Base-by-base conservation (phyloP, 2,329 filamentous ascomycete genomes). In the Diplodia scrobiculata region DNA sequence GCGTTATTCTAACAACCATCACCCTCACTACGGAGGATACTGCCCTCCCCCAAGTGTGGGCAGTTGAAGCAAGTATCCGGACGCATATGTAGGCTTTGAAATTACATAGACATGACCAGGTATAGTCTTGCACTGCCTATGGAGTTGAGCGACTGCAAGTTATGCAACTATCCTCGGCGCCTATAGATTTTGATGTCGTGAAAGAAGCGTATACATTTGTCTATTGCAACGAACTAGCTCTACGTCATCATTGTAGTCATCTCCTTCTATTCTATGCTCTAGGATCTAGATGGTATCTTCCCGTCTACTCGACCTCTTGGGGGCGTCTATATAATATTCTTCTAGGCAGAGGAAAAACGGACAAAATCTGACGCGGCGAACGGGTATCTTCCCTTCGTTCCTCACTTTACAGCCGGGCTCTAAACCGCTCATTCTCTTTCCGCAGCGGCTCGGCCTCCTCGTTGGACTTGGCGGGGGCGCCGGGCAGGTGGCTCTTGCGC, bases 401-500 rank as follows among this genome's bases (percentile, higher is more conserved):
- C 27, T 34, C 36, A 25, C 3, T 51, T 68, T 75, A 82, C 69
- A 82, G 68, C 68, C 78, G 77, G 25, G 79, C 76, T 41, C 76
- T 75, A 58, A 76, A 76, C 66, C 74, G 74, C 68, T 75, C 72
- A 66, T 80, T 79, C 68, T 79, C 73, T 68, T 79, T 73, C 67
- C 73, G 75, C 71, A 83, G 68, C 41, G 76, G 75, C 47, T 75
- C 76, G 3, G 78, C 79, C 73, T 82, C 80, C 65, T 76, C 76
- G 7, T 75, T 79, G 67, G 68, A 73, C 71, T 72, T 73, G 63
- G 41, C 68, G 60, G 68, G 75, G 68, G 68, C 74, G 38, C 74
- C 78, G 69, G 74, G 73, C 69, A 68, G 70, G 55, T 77, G 73
- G 54, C 79, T 82, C 81, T 86, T 86, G 80, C 86, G 86, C 0